Conservation (phyloP, 2,329 filamentous ascomycete genomes). For the Mycogone perniciosa region DNA sequence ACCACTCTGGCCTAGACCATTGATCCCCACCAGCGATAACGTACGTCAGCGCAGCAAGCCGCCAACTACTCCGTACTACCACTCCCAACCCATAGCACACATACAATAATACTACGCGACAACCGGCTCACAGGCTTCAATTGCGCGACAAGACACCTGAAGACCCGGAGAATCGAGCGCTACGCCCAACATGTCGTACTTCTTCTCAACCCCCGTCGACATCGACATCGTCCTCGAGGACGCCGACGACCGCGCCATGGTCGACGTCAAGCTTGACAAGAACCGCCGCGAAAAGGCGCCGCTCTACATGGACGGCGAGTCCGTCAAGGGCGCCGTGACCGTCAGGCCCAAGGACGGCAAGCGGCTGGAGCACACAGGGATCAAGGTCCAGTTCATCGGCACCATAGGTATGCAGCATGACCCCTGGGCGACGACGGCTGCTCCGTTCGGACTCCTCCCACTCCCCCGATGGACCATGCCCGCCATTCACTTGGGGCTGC, state of each 20-base stretch:
- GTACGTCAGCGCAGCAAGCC: constrained; percentile 28
- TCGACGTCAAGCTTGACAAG: constrained; percentile 98
- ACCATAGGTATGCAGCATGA: constrained; percentile 65
- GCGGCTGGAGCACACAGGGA: constrained; percentile 93
- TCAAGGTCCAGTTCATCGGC: constrained; percentile 99
- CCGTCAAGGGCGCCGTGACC: constrained; percentile 92
- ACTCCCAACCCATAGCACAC: constrained; percentile 6
- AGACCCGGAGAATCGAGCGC: background rate
- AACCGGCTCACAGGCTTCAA: constrained; percentile 1
- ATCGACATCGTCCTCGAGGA: constrained; percentile 98
- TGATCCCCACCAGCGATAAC: constrained; percentile 9
- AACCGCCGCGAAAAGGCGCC: constrained; percentile 94
- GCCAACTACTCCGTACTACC: constrained; percentile 3
- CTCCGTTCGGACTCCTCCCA: constrained; percentile 1
- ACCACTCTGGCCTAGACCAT: background rate
- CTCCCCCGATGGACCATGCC: constrained; percentile 6
- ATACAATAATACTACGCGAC: constrained; percentile 3
- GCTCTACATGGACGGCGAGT: constrained; percentile 96
- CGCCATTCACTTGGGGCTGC: constrained; percentile 10
- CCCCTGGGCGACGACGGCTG: background rate
- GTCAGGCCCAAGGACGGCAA: constrained; percentile 97
- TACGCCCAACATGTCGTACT: constrained; percentile 72
- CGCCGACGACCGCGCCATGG: constrained; percentile 86
- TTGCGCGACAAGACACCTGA: background rate
- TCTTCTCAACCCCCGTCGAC: constrained; percentile 96